These are phyloP conservation scores for Kingdonia uniflora DNA, from an alignment of 164 flowering plant species.

Conservation along the genomic window DNA sequence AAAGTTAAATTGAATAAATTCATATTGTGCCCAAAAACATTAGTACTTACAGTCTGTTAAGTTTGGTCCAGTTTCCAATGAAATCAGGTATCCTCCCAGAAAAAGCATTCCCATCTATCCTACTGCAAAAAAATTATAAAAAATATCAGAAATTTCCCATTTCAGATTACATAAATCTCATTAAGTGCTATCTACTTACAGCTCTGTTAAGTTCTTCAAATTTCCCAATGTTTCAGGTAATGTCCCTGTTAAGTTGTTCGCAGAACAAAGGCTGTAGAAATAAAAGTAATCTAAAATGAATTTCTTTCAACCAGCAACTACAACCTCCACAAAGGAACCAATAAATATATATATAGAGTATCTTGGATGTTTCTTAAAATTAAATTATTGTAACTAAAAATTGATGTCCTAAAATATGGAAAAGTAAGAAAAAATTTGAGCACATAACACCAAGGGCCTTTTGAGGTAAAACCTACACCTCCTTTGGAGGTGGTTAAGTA, in stretches of 20 bases:
- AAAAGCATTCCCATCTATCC: slow-evolving; percentile 57
- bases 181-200: slow-evolving; percentile 33
- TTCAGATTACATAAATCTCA: not conserved
- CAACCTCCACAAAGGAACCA: too few relatives aligned
- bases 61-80: slow-evolving; percentile 65
- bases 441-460: too few relatives aligned
- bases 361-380: too few relatives aligned
- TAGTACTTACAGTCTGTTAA: slow-evolving; percentile 45
- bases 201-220: slow-evolving; percentile 34
- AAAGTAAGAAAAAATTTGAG: too few relatives aligned
- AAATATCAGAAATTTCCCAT: not conserved
- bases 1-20: too few relatives aligned
- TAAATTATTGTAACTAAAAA: too few relatives aligned
- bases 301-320: too few relatives aligned
- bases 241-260: slow-evolving; percentile 46
- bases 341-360: too few relatives aligned
- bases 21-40: too few relatives aligned
- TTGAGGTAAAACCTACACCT: too few relatives aligned
- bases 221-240: slow-evolving; percentile 42
- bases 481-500: too few relatives aligned
- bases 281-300: not conserved
- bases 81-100: slow-evolving; percentile 74
- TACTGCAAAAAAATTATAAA: slow-evolving; percentile 47
- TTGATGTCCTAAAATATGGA: too few relatives aligned
- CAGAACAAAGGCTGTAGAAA: slow-evolving; percentile 34